phyloP scores from a whole-genome alignment of 352 stramenopile genomes.

The Globisporangium spiculum region DNA sequence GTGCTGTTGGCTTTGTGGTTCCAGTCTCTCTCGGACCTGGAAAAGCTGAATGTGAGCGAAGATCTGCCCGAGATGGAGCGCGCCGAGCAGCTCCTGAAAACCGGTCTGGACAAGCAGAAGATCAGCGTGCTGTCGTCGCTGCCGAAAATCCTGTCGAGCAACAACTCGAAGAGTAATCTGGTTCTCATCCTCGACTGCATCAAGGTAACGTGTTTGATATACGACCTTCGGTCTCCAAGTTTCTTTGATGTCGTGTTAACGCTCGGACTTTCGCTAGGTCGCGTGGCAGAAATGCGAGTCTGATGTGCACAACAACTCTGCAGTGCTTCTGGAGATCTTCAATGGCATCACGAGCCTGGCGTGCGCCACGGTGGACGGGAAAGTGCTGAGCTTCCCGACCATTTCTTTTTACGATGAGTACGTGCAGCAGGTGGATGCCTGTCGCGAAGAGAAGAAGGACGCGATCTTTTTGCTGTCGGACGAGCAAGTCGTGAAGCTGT shows the following conservation, averaged over 20 bases:
- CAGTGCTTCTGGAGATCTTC: slow-evolving; percentile 62
- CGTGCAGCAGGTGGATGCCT: slow-evolving; percentile 38
- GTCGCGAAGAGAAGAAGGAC: slow-evolving; percentile 51
- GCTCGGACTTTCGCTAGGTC: slow-evolving; percentile 23
- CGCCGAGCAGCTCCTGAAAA: slow-evolving; percentile 73
- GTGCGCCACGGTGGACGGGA: slow-evolving; percentile 66
- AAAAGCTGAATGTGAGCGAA: slow-evolving; percentile 85
- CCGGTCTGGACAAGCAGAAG: slow-evolving; percentile 75
- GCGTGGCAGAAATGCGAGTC: slow-evolving; percentile 71
- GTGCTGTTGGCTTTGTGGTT: background rate
- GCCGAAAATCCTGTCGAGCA: slow-evolving; percentile 66
- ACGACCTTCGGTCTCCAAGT: background rate
- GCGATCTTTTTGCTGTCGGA: slow-evolving; percentile 68
- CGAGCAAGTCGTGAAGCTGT: slow-evolving; percentile 72
- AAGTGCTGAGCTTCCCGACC: slow-evolving; percentile 53
- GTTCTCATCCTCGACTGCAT: slow-evolving; percentile 63
- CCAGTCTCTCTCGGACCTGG: slow-evolving; percentile 76
- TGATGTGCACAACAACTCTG: slow-evolving; percentile 38
- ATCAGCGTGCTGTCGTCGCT: slow-evolving; percentile 71
- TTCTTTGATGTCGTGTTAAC: background rate
- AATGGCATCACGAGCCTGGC: slow-evolving; percentile 52
- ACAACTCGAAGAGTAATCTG: slow-evolving; percentile 75
- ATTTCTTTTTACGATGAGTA: slow-evolving; percentile 71
- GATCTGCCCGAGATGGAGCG: slow-evolving; percentile 82
- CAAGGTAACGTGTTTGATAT: slow-evolving; percentile 63